These are phyloP conservation scores for Yarrowia sp. DNA, from an alignment of 805 yeast genomes.

Conservation along the genomic window DNA sequence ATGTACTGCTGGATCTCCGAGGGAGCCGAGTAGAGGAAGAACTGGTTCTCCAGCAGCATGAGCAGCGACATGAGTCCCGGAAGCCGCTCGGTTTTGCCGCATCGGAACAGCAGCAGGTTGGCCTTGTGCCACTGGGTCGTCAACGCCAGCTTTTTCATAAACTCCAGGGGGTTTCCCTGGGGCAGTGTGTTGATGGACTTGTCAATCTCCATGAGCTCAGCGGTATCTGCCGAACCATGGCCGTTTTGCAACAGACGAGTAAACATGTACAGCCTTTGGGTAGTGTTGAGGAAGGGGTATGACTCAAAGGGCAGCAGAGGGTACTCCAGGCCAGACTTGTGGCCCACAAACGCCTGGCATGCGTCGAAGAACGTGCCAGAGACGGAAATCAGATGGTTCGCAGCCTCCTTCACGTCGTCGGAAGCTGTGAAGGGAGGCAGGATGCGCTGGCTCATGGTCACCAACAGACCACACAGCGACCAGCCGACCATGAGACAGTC, in stretches of 20 bases:
- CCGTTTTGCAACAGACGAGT: not conserved
- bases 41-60: not conserved
- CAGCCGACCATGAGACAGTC: slow-evolving; percentile 23
- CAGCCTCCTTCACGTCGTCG: not conserved
- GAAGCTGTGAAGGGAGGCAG: slow-evolving; percentile 1
- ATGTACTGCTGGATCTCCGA: slow-evolving; percentile 2
- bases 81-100: not conserved
- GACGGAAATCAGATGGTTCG: not conserved
- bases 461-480: slow-evolving; percentile 23
- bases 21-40: not conserved
- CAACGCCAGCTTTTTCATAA: slow-evolving; percentile 2
- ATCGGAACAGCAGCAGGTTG: not conserved
- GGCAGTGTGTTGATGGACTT: not conserved
- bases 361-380: slow-evolving; percentile 16
- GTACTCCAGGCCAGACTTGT: slow-evolving; percentile 1
- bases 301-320: not conserved
- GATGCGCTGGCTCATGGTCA: slow-evolving; percentile 4
- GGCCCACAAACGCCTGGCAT: slow-evolving; percentile 11
- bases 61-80: not conserved
- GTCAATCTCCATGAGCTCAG: not conserved
- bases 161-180: not conserved
- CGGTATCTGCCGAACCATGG: not conserved
- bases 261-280: not conserved
- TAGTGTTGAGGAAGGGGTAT: slow-evolving; percentile 5
- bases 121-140: slow-evolving; percentile 7